These are phyloP conservation scores for Pythium apleroticum DNA, from an alignment of 352 stramenopile species.

Conservation along the genomic window DNA sequence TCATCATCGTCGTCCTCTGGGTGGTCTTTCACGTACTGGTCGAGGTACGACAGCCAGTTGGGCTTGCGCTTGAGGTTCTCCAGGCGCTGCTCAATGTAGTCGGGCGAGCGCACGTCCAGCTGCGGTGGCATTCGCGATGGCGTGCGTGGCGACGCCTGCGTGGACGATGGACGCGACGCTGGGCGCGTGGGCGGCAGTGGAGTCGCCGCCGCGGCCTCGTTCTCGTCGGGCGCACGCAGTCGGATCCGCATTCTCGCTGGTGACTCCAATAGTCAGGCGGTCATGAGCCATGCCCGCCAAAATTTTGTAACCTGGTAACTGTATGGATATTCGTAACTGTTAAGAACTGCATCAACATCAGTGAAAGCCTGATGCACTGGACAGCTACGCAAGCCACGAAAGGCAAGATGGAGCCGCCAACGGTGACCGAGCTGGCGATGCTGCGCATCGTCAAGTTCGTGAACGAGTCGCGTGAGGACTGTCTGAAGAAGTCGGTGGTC, in stretches of 20 bases:
- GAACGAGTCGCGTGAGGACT: constrained; percentile 78
- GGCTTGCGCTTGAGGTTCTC: constrained; percentile 84
- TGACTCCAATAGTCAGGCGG: constrained; percentile 3
- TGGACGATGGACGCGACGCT: constrained; percentile 5
- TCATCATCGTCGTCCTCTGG: constrained; percentile 41
- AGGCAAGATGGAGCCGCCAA: constrained; percentile 27
- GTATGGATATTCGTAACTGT: background rate
- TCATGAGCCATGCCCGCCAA: background rate
- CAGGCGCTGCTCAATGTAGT: constrained; percentile 83
- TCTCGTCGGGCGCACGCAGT: constrained; percentile 56
- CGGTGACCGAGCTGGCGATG: constrained; percentile 36
- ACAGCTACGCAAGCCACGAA: background rate
- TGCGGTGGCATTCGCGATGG: constrained; percentile 32
- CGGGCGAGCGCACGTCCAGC: constrained; percentile 72
- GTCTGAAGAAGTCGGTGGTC: constrained; percentile 83
- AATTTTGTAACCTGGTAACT: background rate
- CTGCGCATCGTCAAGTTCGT: constrained; percentile 69
- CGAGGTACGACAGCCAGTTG: constrained; percentile 58
- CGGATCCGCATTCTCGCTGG: constrained; percentile 46
- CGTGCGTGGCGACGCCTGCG: constrained; percentile 30
- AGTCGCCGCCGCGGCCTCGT: constrained; percentile 35
- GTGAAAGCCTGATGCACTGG: background rate
- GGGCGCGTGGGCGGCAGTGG: background rate
- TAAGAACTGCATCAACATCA: constrained; percentile 13
- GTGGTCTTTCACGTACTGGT: constrained; percentile 70